Conservation (phyloP, 495 filamentous ascomycete genomes). For the Penicillium flavigenum region DNA sequence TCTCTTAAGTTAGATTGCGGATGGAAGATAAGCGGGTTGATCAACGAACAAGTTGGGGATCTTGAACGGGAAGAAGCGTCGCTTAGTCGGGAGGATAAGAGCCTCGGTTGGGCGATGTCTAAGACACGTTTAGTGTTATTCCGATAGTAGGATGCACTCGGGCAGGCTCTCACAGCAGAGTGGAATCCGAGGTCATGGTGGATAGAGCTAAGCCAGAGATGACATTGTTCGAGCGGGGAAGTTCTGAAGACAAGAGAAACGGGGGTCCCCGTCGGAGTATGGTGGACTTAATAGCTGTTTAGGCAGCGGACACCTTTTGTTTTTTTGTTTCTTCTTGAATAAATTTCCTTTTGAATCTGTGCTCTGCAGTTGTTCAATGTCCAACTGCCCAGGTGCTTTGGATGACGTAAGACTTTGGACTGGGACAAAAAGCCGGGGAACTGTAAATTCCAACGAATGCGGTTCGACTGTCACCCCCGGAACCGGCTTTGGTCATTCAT, state of each 20-base stretch:
- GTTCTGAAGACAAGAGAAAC: slow-evolving; percentile 14
- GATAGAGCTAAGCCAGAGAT: slow-evolving; percentile 29
- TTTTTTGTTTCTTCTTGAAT: background rate
- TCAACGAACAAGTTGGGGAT: slow-evolving; percentile 70
- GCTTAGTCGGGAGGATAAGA: slow-evolving; percentile 61
- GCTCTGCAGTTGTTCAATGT: slow-evolving; percentile 13
- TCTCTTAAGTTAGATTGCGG: slow-evolving; percentile 9
- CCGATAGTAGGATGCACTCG: background rate
- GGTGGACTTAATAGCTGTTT: background rate
- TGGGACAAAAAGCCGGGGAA: slow-evolving; percentile 25
- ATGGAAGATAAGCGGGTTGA: slow-evolving; percentile 6
- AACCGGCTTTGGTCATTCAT: slow-evolving; percentile 8
- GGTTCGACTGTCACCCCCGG: slow-evolving; percentile 14
- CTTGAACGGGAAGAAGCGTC: slow-evolving; percentile 70
- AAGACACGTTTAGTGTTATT: slow-evolving; percentile 8
- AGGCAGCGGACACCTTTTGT: background rate
- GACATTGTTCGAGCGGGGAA: slow-evolving; percentile 37
- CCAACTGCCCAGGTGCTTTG: slow-evolving; percentile 19
- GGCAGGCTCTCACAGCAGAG: slow-evolving; percentile 34
- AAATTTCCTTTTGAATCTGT: slow-evolving; percentile 1
- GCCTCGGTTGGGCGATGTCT: slow-evolving; percentile 60
- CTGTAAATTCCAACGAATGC: slow-evolving; percentile 23
- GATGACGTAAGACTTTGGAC: slow-evolving; percentile 49
- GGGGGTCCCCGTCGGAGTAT: slow-evolving; percentile 8
- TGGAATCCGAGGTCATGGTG: slow-evolving; percentile 50